Conservation (phyloP, 2,329 filamentous ascomycete species). For the Harringtonia aguacate region DNA sequence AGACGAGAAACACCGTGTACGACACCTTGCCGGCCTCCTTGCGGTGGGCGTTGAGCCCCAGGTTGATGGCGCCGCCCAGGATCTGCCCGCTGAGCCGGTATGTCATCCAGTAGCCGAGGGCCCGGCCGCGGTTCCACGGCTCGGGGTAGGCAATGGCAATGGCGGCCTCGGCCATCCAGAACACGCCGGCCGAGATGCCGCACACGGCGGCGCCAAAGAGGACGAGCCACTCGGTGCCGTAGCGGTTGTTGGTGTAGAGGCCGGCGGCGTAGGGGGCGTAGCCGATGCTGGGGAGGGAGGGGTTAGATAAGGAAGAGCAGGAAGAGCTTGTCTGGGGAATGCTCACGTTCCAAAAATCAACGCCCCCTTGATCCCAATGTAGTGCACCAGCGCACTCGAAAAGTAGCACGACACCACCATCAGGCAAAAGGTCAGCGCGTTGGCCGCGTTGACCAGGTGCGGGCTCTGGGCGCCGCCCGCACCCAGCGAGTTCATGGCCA, state of each 20-base stretch:
- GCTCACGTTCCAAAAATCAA: constrained; percentile 58
- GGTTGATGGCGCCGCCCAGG: constrained; percentile 59
- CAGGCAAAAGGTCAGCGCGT: constrained; percentile 55
- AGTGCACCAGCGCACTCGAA: constrained; percentile 49
- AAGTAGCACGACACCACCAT: constrained; percentile 58
- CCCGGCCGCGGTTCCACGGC: constrained; percentile 53
- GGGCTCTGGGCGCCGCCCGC: constrained; percentile 57
- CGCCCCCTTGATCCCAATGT: constrained; percentile 60
- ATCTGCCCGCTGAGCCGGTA: constrained; percentile 53
- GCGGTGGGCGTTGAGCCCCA: constrained; percentile 51
- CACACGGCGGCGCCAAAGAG: constrained; percentile 59
- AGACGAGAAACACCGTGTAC: constrained; percentile 57
- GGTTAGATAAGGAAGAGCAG: not conserved
- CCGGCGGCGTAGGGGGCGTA: constrained; percentile 63
- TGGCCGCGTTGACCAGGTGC: constrained; percentile 58
- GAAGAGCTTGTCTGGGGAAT: not conserved
- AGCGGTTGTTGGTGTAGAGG: constrained; percentile 62
- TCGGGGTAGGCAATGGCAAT: constrained; percentile 65
- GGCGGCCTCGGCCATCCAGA: constrained; percentile 67
- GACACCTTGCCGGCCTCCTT: constrained; percentile 46
- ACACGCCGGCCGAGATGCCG: constrained; percentile 59
- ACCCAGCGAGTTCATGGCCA: constrained; percentile 62
- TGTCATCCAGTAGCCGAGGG: constrained; percentile 54
- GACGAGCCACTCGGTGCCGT: constrained; percentile 56
- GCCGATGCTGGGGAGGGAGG: constrained; percentile 29